Evolutionary conservation across 257 asterid genomes (phyloP).

Genomic region (Catharanthus roseus): DNA sequence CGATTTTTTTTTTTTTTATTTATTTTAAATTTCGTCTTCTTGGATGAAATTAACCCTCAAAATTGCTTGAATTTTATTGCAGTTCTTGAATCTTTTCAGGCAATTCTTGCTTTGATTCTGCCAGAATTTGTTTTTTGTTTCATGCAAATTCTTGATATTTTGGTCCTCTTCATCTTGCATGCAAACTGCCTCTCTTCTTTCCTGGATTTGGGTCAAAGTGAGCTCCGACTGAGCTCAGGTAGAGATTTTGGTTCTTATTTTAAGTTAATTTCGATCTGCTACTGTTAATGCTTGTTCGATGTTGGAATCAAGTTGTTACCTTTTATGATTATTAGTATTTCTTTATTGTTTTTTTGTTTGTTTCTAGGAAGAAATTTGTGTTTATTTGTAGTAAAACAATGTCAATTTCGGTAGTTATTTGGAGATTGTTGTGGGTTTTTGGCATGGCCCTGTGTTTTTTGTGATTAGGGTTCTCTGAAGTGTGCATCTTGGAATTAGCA

Average conservation of each 20-base stretch:
- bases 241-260: slow-evolving; percentile 14
- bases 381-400: slow-evolving; percentile 1
- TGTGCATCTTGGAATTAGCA: slow-evolving; percentile 9
- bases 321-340: neutral
- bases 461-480: slow-evolving; percentile 16
- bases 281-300: slow-evolving; percentile 12
- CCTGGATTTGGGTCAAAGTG: slow-evolving; percentile 19
- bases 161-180: slow-evolving; percentile 6
- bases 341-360: neutral
- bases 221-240: slow-evolving; percentile 31
- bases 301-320: slow-evolving; percentile 13
- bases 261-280: slow-evolving; percentile 26
- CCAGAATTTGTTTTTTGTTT: neutral
- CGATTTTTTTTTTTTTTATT: neutral
- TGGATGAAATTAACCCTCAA: slow-evolving; percentile 6
- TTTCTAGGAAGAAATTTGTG: neutral
- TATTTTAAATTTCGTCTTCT: neutral
- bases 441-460: neutral
- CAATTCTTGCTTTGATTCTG: neutral
- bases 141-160: slow-evolving; percentile 16
- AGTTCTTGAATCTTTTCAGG: neutral
- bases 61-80: neutral
- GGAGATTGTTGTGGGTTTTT: neutral
- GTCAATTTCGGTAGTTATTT: neutral
- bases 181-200: slow-evolving; percentile 9